These are phyloP conservation scores for Zygoascus flipseniorum DNA, from an alignment of 805 yeast genomes.

Conservation along the genomic window DNA sequence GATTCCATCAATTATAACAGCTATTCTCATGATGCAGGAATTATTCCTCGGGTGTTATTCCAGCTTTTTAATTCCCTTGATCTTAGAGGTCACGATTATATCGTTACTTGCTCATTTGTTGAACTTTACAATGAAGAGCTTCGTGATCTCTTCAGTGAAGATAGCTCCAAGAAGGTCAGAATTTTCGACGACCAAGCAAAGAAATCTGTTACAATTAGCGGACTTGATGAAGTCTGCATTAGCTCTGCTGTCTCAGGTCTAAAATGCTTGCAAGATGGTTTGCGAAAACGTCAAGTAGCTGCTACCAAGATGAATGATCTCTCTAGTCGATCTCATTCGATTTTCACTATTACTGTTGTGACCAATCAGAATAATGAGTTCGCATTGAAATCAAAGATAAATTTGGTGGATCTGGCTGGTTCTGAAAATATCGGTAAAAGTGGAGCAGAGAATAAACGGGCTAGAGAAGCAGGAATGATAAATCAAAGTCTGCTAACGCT, in stretches of 20 bases:
- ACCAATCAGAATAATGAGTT: slow-evolving; percentile 45
- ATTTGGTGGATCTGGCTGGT: slow-evolving; percentile 90
- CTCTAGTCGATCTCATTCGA: slow-evolving; percentile 74
- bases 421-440: slow-evolving; percentile 82
- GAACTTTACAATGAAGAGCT: slow-evolving; percentile 86
- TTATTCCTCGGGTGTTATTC: slow-evolving; percentile 52
- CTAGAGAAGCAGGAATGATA: slow-evolving; percentile 89
- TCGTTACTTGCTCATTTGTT: slow-evolving; percentile 70
- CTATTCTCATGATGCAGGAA: slow-evolving; percentile 41
- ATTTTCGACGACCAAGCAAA: slow-evolving; percentile 43
- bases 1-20: slow-evolving; percentile 40
- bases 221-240: slow-evolving; percentile 47
- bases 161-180: slow-evolving; percentile 38
- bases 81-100: slow-evolving; percentile 37
- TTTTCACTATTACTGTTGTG: slow-evolving; percentile 55
- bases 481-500: slow-evolving; percentile 81
- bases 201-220: slow-evolving; percentile 43
- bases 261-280: slow-evolving; percentile 45
- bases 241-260: slow-evolving; percentile 45
- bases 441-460: slow-evolving; percentile 80
- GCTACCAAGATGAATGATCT: slow-evolving; percentile 69
- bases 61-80: slow-evolving; percentile 45
- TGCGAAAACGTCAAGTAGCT: slow-evolving; percentile 60
- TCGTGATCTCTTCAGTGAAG: slow-evolving; percentile 50
- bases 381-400: slow-evolving; percentile 47